A percentile compares a stretch with the other conserved stretches of the same genome.
Evolutionary conservation across 176 grass and related monocot genomes (phyloP).

Genomic region (Eragrostis nindensis): DNA sequence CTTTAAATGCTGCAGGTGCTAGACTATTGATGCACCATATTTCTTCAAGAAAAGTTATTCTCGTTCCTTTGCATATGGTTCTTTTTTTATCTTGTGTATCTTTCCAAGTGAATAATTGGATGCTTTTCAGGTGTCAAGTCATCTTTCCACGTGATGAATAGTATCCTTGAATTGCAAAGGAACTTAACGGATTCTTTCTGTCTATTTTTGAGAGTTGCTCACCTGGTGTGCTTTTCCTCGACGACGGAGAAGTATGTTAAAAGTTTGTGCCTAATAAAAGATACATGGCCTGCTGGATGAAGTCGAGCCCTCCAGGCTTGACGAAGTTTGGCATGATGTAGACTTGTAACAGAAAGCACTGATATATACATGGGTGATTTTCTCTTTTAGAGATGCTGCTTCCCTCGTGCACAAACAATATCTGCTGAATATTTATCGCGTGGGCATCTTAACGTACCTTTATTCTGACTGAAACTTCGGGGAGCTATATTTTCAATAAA

Average conservation of each 20-base stretch:
- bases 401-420: not conserved
- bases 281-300: not conserved
- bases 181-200: not conserved
- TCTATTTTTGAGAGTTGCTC: slow-evolving; percentile 9
- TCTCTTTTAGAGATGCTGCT: slow-evolving; percentile 44
- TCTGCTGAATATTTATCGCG: slow-evolving; percentile 30
- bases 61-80: slow-evolving; percentile 3
- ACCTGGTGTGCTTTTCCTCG: not conserved
- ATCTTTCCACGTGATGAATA: slow-evolving; percentile 4
- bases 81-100: slow-evolving; percentile 13
- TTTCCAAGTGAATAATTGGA: slow-evolving; percentile 11
- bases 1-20: slow-evolving; percentile 15
- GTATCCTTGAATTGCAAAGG: not conserved
- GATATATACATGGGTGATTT: not conserved
- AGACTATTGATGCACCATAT: slow-evolving; percentile 10
- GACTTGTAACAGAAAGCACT: slow-evolving; percentile 23
- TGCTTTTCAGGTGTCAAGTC: not conserved
- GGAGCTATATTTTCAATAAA: not conserved
- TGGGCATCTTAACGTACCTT: slow-evolving; percentile 24
- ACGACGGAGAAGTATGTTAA: not conserved
- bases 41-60: not conserved
- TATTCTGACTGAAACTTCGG: not conserved
- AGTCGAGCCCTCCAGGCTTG: not conserved
- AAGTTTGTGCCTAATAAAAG: not conserved
- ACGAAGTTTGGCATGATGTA: slow-evolving; percentile 34